These are phyloP conservation scores for Termitomyces eurrhizus DNA, from an alignment of 768 basidiomycete genomes.

Conservation along the genomic window DNA sequence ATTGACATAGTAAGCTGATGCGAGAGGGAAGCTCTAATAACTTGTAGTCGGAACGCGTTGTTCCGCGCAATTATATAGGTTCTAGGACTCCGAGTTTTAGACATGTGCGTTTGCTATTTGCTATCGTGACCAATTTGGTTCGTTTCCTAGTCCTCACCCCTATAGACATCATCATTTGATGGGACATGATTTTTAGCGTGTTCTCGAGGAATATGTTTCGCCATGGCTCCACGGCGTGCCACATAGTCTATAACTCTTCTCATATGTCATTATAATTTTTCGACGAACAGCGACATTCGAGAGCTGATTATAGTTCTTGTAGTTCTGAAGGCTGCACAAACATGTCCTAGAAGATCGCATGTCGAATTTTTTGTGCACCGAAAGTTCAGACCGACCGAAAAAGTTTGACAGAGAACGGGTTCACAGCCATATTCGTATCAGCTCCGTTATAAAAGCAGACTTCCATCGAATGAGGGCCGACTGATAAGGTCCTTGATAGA, in stretches of 20 bases:
- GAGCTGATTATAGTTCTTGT: constrained; percentile 43
- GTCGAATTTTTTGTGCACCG: constrained; percentile 29
- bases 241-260: background rate
- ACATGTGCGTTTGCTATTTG: background rate
- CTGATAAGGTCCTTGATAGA: constrained; percentile 23
- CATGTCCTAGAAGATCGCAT: constrained; percentile 39
- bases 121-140: background rate
- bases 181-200: background rate
- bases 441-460: constrained; percentile 25
- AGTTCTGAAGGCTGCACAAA: constrained; percentile 40
- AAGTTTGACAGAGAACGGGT: constrained; percentile 26
- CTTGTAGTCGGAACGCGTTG: background rate
- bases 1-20: background rate
- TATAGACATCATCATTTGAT: background rate
- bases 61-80: background rate
- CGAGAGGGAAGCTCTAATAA: background rate
- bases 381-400: constrained; percentile 13
- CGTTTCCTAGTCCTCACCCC: background rate
- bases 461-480: constrained; percentile 28
- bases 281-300: constrained; percentile 24
- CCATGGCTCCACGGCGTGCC: background rate
- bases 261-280: background rate
- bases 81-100: background rate
- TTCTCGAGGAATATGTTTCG: background rate
- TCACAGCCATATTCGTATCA: constrained; percentile 34